Base-by-base conservation (phyloP, 495 filamentous ascomycete genomes). In the Hypomontagnella submonticulosa region DNA sequence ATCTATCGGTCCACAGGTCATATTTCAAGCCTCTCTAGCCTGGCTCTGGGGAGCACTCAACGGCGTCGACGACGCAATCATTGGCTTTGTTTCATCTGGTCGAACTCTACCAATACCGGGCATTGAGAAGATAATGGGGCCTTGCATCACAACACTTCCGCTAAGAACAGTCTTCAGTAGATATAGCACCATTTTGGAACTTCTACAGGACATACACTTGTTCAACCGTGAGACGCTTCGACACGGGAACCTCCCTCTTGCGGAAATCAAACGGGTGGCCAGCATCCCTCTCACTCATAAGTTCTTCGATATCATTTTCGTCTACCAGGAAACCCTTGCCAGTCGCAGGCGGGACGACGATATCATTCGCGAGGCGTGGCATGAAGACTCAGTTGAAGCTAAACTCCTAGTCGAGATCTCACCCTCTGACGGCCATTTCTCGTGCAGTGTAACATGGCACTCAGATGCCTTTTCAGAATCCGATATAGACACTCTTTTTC, bases 71-170 rank as follows among this genome's bases (percentile, higher is more conserved):
- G 93, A 96, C 71, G 81, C 92, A 4, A 81, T 87, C 4, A 87
- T 96, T 57, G 93, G 93, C 1, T 85, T 84, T 6, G 88, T 93
- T 11, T 85, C 87, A 27, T 94, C 92, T 23, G 92, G 92, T 3
- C 80, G 92, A 33, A 90, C 87, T 4, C 67, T 90, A 16, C 84
- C 90, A 1, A 64, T 93, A 7, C 57, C 80, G 4, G 82, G 82
- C 0, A 85, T 94, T 41, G 90, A 95, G 50, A 77, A 85, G 11
- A 84, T 92, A 16, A 72, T 90, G 51, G 92, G 92, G 0, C 92
- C 92, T 0, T 91, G 86, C 58, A 86, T 95, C 51, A 73, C 84
- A 2, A 87, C 89, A 0, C 73, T 92, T 0, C 92, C 92, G 4
- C 77, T 91, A 5, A 83, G 91, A 38, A 79, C 87, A 13, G 73